phyloP scores from a whole-genome alignment of 176 grass and related monocot species.

The Musa beccarii region DNA sequence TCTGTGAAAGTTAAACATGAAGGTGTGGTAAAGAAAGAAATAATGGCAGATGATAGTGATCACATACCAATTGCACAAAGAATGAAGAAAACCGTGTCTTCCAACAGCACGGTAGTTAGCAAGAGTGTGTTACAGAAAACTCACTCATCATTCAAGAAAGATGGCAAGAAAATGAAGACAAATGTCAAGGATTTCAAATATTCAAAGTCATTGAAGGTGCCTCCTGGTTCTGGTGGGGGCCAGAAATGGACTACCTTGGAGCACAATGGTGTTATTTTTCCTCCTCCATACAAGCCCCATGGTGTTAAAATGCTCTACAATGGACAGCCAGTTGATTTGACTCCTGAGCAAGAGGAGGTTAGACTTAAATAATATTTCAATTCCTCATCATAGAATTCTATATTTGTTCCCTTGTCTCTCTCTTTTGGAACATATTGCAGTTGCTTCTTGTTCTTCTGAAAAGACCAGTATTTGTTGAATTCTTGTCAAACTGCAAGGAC shows the following conservation, averaged over 20 bases:
- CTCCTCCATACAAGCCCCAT: constrained; percentile 76
- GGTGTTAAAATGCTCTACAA: constrained; percentile 96
- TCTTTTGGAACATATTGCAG: constrained; percentile 6
- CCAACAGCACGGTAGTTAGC: constrained; percentile 34
- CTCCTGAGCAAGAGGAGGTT: constrained; percentile 94
- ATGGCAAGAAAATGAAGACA: constrained; percentile 57
- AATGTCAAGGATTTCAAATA: constrained; percentile 47
- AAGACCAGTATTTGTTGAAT: background rate
- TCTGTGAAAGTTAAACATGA: constrained; percentile 12
- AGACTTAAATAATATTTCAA: constrained; percentile 10
- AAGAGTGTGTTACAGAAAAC: constrained; percentile 45
- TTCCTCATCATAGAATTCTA: background rate
- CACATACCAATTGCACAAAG: constrained; percentile 38
- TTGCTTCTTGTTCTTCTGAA: constrained; percentile 1
- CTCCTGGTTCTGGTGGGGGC: constrained; percentile 80
- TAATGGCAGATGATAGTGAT: constrained; percentile 41
- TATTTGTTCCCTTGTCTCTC: constrained; percentile 7
- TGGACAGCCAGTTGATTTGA: constrained; percentile 66
- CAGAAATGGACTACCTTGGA: constrained; percentile 87
- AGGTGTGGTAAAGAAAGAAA: constrained; percentile 29
- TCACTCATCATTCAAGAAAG: constrained; percentile 47
- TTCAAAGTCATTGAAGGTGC: constrained; percentile 56
- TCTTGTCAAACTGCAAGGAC: background rate
- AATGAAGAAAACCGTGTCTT: constrained; percentile 56
- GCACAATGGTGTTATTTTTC: constrained; percentile 94